phyloP scores from a whole-genome alignment of 768 basidiomycete species.

The Lactarius sp. region DNA sequence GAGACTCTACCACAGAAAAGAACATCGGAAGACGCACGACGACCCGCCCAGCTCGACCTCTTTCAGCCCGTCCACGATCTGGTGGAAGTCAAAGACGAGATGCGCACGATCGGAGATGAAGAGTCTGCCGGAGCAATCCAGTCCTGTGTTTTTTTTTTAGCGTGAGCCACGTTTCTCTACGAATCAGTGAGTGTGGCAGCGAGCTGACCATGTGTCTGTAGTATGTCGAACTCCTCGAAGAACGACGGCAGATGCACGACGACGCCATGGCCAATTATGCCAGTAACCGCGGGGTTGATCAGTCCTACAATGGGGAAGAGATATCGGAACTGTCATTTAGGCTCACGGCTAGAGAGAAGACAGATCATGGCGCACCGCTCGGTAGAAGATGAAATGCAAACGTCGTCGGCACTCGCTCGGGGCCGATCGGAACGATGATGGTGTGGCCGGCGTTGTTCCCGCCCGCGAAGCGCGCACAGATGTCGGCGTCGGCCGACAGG shows the following conservation, averaged over 20 bases:
- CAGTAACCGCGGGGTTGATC: slow-evolving; percentile 79
- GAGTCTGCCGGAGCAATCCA: slow-evolving; percentile 77
- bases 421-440: slow-evolving; percentile 75
- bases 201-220: slow-evolving; percentile 71
- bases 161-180: neutral
- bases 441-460: slow-evolving; percentile 99
- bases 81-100: slow-evolving; percentile 98
- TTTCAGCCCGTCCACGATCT: slow-evolving; percentile 98
- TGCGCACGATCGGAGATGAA: slow-evolving; percentile 96
- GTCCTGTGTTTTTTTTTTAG: slow-evolving; percentile 44
- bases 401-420: slow-evolving; percentile 68
- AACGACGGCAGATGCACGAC: slow-evolving; percentile 95
- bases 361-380: slow-evolving; percentile 55
- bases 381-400: slow-evolving; percentile 97
- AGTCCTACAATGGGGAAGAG: slow-evolving; percentile 47
- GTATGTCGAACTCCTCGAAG: slow-evolving; percentile 85
- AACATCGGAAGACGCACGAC: slow-evolving; percentile 41
- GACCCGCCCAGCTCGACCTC: slow-evolving; percentile 94
- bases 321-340: neutral
- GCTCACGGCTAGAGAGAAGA: neutral
- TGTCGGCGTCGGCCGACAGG: slow-evolving; percentile 79
- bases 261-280: slow-evolving; percentile 91
- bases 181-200: neutral
- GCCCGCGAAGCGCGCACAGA: slow-evolving; percentile 95
- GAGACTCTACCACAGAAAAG: slow-evolving; percentile 12